A percentile compares a stretch with the other conserved stretches of the same genome.
These are phyloP conservation scores for Samsoniella hepiali DNA, from an alignment of 2,329 filamentous ascomycete species.

Conservation along the genomic window DNA sequence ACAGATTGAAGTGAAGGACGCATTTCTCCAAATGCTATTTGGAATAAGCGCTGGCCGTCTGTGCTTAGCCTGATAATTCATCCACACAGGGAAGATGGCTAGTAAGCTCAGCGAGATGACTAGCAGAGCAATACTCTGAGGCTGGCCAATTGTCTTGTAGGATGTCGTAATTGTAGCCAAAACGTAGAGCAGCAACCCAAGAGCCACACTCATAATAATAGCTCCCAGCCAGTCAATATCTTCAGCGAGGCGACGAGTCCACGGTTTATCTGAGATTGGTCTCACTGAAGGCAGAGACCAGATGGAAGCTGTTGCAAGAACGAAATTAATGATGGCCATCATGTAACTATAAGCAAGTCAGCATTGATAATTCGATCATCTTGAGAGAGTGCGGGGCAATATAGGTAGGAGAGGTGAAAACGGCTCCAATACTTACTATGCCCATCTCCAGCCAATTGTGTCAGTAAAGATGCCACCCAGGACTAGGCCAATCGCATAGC, in stretches of 20 bases:
- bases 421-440: constrained; percentile 28
- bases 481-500: constrained; percentile 48
- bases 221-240: constrained; percentile 55
- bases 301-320: constrained; percentile 34
- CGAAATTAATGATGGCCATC: constrained; percentile 35
- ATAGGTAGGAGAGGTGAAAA: neutral
- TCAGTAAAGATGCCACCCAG: constrained; percentile 48
- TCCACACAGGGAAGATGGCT: constrained; percentile 53
- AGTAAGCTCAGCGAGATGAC: constrained; percentile 41
- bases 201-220: constrained; percentile 40
- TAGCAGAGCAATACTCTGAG: constrained; percentile 44
- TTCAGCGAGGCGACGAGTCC: constrained; percentile 29
- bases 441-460: constrained; percentile 45
- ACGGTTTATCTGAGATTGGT: constrained; percentile 25
- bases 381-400: neutral
- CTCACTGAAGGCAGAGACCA: constrained; percentile 34
- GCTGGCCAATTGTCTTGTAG: constrained; percentile 37
- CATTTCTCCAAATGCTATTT: constrained; percentile 56
- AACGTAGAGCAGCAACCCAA: constrained; percentile 51
- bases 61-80: constrained; percentile 45
- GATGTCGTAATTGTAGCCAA: constrained; percentile 43
- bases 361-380: neutral
- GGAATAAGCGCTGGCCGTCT: constrained; percentile 55
- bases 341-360: constrained; percentile 28
- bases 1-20: constrained; percentile 53